Conservation (phyloP, 352 stramenopile species). For the Pythium coloratum region DNA sequence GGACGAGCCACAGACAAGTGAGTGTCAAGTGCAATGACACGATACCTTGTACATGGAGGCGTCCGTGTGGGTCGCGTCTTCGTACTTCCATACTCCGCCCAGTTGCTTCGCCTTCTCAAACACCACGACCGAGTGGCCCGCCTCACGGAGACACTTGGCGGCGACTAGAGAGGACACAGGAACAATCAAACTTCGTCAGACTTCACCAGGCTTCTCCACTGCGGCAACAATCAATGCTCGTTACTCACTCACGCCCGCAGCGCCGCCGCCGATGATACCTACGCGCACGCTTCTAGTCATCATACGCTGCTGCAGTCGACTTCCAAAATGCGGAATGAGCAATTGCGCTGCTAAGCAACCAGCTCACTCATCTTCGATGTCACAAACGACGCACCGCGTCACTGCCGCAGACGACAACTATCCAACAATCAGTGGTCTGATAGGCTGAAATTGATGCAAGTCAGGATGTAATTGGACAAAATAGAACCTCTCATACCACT, state of each 20-base stretch:
- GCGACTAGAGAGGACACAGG: constrained; percentile 44
- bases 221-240: neutral
- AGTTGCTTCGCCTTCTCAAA: constrained; percentile 65
- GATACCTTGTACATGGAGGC: constrained; percentile 73
- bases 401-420: neutral
- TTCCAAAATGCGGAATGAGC: neutral
- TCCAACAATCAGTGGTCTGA: neutral
- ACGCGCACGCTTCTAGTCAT: constrained; percentile 34
- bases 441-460: neutral
- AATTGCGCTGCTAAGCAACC: neutral
- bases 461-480: constrained; percentile 19
- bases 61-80: constrained; percentile 42
- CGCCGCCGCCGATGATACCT: constrained; percentile 70
- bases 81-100: constrained; percentile 84
- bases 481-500: neutral
- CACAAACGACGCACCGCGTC: neutral
- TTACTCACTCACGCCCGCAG: constrained; percentile 71
- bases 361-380: constrained; percentile 1
- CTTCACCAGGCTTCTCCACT: neutral
- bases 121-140: constrained; percentile 65
- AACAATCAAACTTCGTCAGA: constrained; percentile 1
- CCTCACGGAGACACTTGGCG: constrained; percentile 65
- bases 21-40: neutral
- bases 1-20: neutral
- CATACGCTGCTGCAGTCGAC: neutral